Evolutionary conservation across 176 grass and related monocot genomes (phyloP).

Genomic region (Thalia dealbata): DNA sequence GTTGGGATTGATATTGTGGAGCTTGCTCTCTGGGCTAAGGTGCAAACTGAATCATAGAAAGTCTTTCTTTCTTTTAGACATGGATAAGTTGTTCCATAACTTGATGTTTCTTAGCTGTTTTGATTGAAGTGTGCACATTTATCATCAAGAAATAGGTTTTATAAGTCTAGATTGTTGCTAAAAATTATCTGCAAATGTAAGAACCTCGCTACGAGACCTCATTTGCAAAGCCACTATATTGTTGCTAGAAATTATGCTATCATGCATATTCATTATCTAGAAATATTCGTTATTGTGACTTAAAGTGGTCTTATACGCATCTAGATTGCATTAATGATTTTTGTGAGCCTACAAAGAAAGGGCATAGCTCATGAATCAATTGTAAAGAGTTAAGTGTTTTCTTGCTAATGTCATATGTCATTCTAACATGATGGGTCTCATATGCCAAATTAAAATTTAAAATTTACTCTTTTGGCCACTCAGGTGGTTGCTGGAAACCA

Average conservation of each 20-base stretch:
- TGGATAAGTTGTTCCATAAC: not conserved
- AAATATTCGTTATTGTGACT: not conserved
- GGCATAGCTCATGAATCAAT: not conserved
- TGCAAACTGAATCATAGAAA: constrained; percentile 18
- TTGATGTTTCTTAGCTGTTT: not conserved
- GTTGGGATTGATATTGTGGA: constrained; percentile 95
- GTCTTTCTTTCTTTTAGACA: not conserved
- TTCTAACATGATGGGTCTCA: not conserved
- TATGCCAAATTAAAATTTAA: not conserved
- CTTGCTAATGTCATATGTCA: not conserved
- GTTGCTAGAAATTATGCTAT: not conserved
- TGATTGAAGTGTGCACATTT: not conserved
- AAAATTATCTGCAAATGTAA: no score
- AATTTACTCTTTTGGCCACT: not conserved
- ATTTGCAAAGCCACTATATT: not conserved
- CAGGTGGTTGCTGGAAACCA: not conserved
- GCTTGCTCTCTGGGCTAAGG: constrained; percentile 98
- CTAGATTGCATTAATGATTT: not conserved
- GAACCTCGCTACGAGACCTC: not conserved
- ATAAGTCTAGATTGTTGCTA: not conserved
- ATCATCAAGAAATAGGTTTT: not conserved
- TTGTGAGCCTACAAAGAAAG: not conserved
- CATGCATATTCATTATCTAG: not conserved
- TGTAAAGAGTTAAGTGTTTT: not conserved
- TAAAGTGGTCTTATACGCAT: not conserved